Evolutionary conservation across 129 eudicot genomes (phyloP).

Genomic region (Flaveria bidentis): DNA sequence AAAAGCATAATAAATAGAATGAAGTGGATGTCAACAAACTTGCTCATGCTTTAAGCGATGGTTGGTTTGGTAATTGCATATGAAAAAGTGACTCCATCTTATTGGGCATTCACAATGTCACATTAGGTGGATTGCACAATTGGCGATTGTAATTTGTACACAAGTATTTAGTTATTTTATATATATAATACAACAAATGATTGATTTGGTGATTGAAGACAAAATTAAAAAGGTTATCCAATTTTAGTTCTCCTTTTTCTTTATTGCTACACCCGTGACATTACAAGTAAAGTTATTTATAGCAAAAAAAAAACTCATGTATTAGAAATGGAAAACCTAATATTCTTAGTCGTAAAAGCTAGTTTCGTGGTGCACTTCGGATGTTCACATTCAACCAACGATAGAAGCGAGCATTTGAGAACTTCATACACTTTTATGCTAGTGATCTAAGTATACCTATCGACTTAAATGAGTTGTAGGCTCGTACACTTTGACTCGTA

Average conservation of each 20-base stretch:
- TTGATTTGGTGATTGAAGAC: background rate
- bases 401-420: background rate
- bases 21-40: conserved; percentile 33
- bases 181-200: background rate
- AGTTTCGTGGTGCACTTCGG: background rate
- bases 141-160: background rate
- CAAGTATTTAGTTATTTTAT: background rate
- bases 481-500: background rate
- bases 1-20: background rate
- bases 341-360: background rate
- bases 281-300: background rate
- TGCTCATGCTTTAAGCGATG: conserved; percentile 44
- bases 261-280: background rate
- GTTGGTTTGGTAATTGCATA: conserved; percentile 21
- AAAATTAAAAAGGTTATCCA: background rate
- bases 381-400: background rate
- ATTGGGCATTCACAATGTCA: background rate
- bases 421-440: background rate
- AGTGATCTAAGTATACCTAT: background rate
- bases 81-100: background rate
- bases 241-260: background rate
- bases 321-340: too few species aligned
- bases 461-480: too few species aligned
- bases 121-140: background rate
- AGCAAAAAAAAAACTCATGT: background rate